Conservation (phyloP, 345 rosid species). For the Lumnitzera racemosa region DNA sequence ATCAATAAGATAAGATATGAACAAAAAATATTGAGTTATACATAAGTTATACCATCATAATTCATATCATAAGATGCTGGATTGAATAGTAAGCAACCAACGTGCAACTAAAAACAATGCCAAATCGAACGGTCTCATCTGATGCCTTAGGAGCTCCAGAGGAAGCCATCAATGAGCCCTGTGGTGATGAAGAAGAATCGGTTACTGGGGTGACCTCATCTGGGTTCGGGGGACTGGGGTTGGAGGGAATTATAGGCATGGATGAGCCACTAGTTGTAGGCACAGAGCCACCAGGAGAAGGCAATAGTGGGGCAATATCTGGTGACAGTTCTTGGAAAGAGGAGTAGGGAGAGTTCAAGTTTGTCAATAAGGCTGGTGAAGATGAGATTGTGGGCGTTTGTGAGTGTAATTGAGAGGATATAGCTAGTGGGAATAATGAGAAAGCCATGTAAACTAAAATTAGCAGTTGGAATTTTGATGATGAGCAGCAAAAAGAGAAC, state of each 20-base stretch:
- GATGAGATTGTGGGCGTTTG: slow-evolving; percentile 16
- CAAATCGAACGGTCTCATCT: background rate
- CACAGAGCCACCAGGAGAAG: slow-evolving; percentile 48
- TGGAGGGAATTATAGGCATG: slow-evolving; percentile 69
- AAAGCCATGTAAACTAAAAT: slow-evolving; percentile 13
- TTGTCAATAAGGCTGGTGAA: slow-evolving; percentile 24
- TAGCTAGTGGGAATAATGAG: slow-evolving; percentile 20
- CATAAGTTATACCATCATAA: background rate
- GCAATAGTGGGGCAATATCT: slow-evolving; percentile 69
- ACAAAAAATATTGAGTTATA: too few species aligned
- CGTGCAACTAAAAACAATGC: background rate
- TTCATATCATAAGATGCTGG: slow-evolving; percentile 4
- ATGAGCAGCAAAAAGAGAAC: slow-evolving; percentile 36
- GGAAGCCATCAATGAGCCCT: slow-evolving; percentile 34
- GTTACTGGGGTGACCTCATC: slow-evolving; percentile 32
- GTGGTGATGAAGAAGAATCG: slow-evolving; percentile 44
- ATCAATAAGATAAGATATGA: too few species aligned
- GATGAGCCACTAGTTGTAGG: slow-evolving; percentile 44
- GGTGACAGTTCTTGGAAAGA: slow-evolving; percentile 55
- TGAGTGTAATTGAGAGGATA: slow-evolving; percentile 10
- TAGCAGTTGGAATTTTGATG: slow-evolving; percentile 14
- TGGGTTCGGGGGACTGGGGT: slow-evolving; percentile 84
- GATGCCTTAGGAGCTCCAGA: slow-evolving; percentile 18
- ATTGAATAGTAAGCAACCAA: slow-evolving; percentile 14
- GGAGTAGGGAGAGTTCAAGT: slow-evolving; percentile 16